These are phyloP conservation scores for Claviceps fusiformis DNA, from an alignment of 2,329 filamentous ascomycete genomes.

Conservation along the genomic window DNA sequence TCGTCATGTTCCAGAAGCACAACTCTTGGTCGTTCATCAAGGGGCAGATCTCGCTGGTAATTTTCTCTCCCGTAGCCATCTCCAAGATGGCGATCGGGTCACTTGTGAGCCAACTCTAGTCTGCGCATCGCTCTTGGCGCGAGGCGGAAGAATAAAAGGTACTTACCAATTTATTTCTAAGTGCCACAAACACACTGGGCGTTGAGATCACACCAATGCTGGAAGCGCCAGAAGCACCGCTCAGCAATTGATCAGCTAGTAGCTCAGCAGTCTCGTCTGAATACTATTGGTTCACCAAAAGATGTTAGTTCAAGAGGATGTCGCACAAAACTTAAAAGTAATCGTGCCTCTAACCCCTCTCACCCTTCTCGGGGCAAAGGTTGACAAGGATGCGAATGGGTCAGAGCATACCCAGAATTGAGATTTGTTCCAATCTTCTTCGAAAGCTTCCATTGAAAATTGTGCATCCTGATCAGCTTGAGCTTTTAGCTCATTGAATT, in stretches of 20 bases:
- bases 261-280: slow-evolving; percentile 54
- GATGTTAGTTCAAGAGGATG: background rate
- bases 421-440: slow-evolving; percentile 70
- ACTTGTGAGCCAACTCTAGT: background rate
- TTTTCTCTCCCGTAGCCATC: background rate
- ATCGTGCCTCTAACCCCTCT: background rate
- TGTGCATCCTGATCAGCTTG: slow-evolving; percentile 40
- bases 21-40: slow-evolving; percentile 35
- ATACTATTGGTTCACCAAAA: slow-evolving; percentile 37
- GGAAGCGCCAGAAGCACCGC: slow-evolving; percentile 41
- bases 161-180: slow-evolving; percentile 55
- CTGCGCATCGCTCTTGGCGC: background rate
- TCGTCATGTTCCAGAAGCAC: slow-evolving; percentile 61
- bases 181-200: slow-evolving; percentile 62
- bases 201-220: slow-evolving; percentile 58
- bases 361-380: background rate
- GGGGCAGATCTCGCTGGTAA: slow-evolving; percentile 9
- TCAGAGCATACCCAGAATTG: slow-evolving; percentile 62
- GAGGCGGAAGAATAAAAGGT: background rate
- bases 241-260: slow-evolving; percentile 52
- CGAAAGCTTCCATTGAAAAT: slow-evolving; percentile 54
- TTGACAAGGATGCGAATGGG: background rate
- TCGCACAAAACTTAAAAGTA: background rate
- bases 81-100: background rate
- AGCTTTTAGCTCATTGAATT: slow-evolving; percentile 54